A percentile compares a stretch with the other conserved stretches of the same genome.
Evolutionary conservation across 2,329 filamentous ascomycete genomes (phyloP).

Genomic region (Monosporascus sp.): DNA sequence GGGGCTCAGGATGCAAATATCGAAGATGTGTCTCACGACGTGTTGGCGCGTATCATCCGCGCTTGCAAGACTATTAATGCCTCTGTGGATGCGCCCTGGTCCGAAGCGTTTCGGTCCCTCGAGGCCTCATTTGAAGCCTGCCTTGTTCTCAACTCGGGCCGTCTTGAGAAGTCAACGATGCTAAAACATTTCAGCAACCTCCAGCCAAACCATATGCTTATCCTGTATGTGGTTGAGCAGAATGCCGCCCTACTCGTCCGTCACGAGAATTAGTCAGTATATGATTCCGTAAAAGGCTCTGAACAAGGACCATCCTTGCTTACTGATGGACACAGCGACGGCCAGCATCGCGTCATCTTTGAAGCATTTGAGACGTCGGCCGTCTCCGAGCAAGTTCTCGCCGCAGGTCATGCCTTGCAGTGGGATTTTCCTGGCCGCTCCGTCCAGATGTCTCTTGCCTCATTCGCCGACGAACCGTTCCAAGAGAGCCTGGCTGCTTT

Average conservation of each 20-base stretch:
- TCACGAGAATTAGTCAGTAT: slow-evolving; percentile 12
- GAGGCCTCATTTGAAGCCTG: slow-evolving; percentile 12
- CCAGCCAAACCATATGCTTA: slow-evolving; percentile 6
- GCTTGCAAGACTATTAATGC: slow-evolving; percentile 5
- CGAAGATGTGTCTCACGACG: slow-evolving; percentile 19
- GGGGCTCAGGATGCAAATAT: slow-evolving; percentile 26
- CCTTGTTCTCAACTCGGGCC: slow-evolving; percentile 12
- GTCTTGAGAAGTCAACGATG: slow-evolving; percentile 14
- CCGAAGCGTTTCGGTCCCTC: slow-evolving; percentile 10
- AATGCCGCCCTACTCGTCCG: slow-evolving; percentile 21
- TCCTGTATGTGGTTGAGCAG: slow-evolving; percentile 20
- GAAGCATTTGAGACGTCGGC: slow-evolving; percentile 55
- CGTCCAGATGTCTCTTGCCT: slow-evolving; percentile 32
- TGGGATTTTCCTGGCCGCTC: slow-evolving; percentile 54
- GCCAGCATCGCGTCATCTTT: slow-evolving; percentile 36
- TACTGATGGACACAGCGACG: slow-evolving; percentile 4
- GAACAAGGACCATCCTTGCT: neutral
- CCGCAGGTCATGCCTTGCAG: slow-evolving; percentile 38
- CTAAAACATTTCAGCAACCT: slow-evolving; percentile 10
- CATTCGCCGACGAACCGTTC: slow-evolving; percentile 38
- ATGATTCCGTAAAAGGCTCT: no score
- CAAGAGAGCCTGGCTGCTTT: slow-evolving; percentile 43
- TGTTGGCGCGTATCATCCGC: slow-evolving; percentile 22
- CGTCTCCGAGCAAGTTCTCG: slow-evolving; percentile 41
- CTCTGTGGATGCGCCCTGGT: slow-evolving; percentile 7